Percentiles rank a stretch among this genome's conserved stretches.
phyloP scores from a whole-genome alignment of 352 stramenopile species.

The Pythium folliculosum region DNA sequence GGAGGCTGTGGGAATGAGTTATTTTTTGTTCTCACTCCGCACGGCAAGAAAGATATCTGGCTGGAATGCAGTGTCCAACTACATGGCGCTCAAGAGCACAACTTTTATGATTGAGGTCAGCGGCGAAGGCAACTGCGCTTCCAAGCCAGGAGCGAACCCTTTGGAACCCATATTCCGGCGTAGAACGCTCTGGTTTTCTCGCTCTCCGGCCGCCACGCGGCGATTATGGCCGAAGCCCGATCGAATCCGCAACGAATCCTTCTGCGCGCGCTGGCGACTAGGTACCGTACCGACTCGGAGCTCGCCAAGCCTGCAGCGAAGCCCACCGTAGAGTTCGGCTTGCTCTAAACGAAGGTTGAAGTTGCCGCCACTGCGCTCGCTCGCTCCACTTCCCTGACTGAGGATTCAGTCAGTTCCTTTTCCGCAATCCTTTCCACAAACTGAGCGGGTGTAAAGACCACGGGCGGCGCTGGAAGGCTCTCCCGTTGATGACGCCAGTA shows the following conservation, averaged over 20 bases:
- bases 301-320: too few species aligned
- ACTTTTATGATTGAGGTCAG: not conserved
- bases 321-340: not conserved
- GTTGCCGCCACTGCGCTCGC: not conserved
- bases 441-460: not conserved
- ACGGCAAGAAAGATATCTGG: not conserved
- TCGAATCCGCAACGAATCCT: not conserved
- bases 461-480: not conserved
- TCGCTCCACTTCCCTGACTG: not conserved
- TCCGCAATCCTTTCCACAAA: not conserved
- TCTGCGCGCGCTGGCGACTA: not conserved
- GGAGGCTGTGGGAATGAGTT: not conserved
- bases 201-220: not conserved
- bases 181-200: not conserved
- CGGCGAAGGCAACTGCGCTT: too few species aligned
- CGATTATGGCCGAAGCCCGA: not conserved
- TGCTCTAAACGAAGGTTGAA: not conserved
- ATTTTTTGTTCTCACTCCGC: not conserved
- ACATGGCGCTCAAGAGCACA: not conserved
- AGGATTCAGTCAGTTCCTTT: constrained; percentile 1
- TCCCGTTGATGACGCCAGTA: not conserved
- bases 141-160: not conserved
- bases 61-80: not conserved
- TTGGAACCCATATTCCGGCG: not conserved
- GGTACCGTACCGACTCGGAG: not conserved